Conservation (phyloP, 1,284 basidiomycete genomes). For the Sporisorium graminicola region DNA sequence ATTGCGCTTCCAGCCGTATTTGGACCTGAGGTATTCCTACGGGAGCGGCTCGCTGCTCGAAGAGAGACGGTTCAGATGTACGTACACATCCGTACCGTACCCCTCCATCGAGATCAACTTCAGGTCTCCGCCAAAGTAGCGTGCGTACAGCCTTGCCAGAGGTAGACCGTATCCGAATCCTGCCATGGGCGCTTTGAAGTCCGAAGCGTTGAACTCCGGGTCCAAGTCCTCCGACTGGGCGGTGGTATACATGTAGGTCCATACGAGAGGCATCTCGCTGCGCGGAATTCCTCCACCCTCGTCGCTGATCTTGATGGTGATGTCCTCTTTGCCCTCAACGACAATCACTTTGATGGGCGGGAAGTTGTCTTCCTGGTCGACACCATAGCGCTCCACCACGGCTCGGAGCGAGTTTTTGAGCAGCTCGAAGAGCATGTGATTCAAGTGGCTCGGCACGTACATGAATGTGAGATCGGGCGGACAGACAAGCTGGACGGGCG, state of each 20-base stretch:
- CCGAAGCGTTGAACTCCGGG: conserved; percentile 86
- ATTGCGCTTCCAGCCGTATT: conserved; percentile 52
- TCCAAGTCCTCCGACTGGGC: conserved; percentile 88
- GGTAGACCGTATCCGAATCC: conserved; percentile 90
- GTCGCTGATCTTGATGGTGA: conserved; percentile 97
- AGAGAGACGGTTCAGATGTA: conserved; percentile 83
- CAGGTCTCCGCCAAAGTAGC: conserved; percentile 98
- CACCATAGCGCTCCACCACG: conserved; percentile 91
- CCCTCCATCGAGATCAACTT: conserved; percentile 97
- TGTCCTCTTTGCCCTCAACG: conserved; percentile 84
- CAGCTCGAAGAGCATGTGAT: conserved; percentile 96
- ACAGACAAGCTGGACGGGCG: conserved; percentile 96
- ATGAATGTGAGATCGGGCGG: conserved; percentile 88
- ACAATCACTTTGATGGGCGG: conserved; percentile 98
- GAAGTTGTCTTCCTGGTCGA: conserved; percentile 82
- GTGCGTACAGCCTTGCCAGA: conserved; percentile 82
- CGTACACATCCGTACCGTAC: conserved; percentile 76
- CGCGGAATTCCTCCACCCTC: conserved; percentile 96
- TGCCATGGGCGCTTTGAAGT: conserved; percentile 98
- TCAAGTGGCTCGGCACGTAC: conserved; percentile 91
- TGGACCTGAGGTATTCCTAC: conserved; percentile 63
- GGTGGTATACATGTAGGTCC: conserved; percentile 98
- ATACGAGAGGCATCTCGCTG: conserved; percentile 90
- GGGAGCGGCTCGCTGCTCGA: conserved; percentile 71
- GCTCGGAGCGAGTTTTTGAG: conserved; percentile 98